Base-by-base conservation (phyloP, 441 rosid species). In the Erodium moschatum region DNA sequence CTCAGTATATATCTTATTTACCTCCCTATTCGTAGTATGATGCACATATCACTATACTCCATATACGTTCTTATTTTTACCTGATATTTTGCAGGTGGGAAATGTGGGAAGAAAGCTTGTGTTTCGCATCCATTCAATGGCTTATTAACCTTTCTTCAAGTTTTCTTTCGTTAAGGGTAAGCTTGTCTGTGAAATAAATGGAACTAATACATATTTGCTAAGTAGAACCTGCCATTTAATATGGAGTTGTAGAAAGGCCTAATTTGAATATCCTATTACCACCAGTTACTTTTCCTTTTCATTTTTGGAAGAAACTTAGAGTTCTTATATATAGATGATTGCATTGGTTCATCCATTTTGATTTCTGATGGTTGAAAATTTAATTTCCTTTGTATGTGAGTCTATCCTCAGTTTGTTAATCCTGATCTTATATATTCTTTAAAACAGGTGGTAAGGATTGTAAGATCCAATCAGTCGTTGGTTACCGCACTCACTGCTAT, bases 161-260 rank as follows among this genome's bases (percentile, higher is more conserved):
- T 73, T 83, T 87, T 76, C 72, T 85, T 72, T 84, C 92, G 68
- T 72, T 85, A 54, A 89, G 85, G 96, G 98, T 89, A 79, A 65
- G 66, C 48, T 29, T 63, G 27, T 60, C 33, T 60, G 1, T 60
- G 60, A 20, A 4, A 11, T 60, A 33, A 60, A 21, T 60, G 64
- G 62, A 35, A 8, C 38, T 65, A 24, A 15, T 52, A 33, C 60
- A 64, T 33, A 5, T 56, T 27, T 21, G 33, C 20, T 3, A 4
- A 20, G 64, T 60, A 60, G 33, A 19, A 19, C 27, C 62, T 48
- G 64, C 46, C 21, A 58, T 33, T 19, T 29, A n/a, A 66, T 12
- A 8, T 58, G 62, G 8, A 56, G 63, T 58, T 19, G 27, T 20
- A 58, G 38, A 58, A 58, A 58, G 12, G 63, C 11, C 40, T 52